Conservation (phyloP, 768 basidiomycete genomes). For the Thelephora ganbajun region DNA sequence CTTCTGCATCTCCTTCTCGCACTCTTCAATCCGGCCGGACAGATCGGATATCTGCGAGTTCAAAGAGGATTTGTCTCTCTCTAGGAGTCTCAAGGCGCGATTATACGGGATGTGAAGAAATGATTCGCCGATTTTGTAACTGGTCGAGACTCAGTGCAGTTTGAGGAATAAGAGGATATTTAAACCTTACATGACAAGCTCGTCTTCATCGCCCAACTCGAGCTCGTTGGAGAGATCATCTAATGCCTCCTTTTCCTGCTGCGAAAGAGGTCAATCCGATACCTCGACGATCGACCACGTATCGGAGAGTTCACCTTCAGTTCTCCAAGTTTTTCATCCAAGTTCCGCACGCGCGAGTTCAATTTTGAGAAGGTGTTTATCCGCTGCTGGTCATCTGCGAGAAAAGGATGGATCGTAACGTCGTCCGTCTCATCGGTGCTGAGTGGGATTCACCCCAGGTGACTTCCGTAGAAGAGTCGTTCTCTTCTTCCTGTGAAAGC, state of each 20-base stretch:
- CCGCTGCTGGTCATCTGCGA: constrained; percentile 56
- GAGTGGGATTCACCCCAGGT: constrained; percentile 55
- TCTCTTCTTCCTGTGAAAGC: constrained; percentile 69
- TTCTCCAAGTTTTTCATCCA: constrained; percentile 57
- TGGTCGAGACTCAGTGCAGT: constrained; percentile 16
- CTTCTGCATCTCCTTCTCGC: constrained; percentile 64
- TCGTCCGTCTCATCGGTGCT: not conserved
- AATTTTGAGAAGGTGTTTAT: constrained; percentile 90
- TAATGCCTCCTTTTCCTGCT: constrained; percentile 93
- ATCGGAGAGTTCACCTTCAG: constrained; percentile 46
- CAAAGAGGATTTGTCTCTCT: constrained; percentile 50
- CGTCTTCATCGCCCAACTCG: constrained; percentile 79
- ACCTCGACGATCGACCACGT: not conserved
- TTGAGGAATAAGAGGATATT: not conserved
- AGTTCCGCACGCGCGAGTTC: constrained; percentile 59
- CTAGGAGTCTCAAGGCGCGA: constrained; percentile 58
- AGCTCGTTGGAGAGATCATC: constrained; percentile 83
- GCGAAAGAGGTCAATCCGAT: not conserved
- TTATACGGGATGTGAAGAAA: constrained; percentile 68
- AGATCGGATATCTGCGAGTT: constrained; percentile 40
- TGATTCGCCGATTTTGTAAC: constrained; percentile 83
- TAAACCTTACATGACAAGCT: constrained; percentile 52
- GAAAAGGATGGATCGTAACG: not conserved
- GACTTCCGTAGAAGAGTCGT: constrained; percentile 61
- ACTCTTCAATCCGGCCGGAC: constrained; percentile 40